Evolutionary conservation across 805 yeast genomes (phyloP).

Genomic region (Geotrichum ghanense): DNA sequence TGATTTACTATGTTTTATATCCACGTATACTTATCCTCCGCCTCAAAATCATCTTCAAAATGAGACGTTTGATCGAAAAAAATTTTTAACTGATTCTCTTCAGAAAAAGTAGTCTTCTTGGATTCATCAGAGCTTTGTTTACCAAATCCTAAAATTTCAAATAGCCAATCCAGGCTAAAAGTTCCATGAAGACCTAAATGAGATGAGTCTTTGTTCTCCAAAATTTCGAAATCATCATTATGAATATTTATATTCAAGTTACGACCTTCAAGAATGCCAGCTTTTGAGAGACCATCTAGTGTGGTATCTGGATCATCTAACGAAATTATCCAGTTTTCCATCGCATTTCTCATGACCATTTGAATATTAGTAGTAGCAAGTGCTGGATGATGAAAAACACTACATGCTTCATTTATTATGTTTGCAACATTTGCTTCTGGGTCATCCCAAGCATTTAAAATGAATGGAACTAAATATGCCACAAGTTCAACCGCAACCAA

Average conservation of each 20-base stretch:
- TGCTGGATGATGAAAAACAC: conserved; percentile 17
- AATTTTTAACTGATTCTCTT: too few relatives aligned
- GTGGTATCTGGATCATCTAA: conserved; percentile 4
- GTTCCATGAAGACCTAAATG: too few relatives aligned
- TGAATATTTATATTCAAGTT: neutral
- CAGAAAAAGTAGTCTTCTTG: too few relatives aligned
- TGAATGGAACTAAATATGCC: conserved; percentile 11
- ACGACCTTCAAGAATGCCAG: conserved; percentile 11
- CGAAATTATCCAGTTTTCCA: conserved; percentile 10
- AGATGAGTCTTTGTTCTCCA: too few relatives aligned
- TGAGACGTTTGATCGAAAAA: too few relatives aligned
- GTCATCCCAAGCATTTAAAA: conserved; percentile 14
- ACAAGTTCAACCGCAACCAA: conserved; percentile 13
- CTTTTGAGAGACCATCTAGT: conserved; percentile 9
- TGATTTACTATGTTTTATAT: too few relatives aligned
- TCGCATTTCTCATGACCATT: conserved; percentile 12
- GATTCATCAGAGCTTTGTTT: too few relatives aligned
- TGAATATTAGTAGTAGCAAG: conserved; percentile 10
- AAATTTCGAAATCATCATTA: neutral
- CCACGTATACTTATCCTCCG: too few relatives aligned
- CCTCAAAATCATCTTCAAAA: too few relatives aligned
- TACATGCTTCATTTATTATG: conserved; percentile 9
- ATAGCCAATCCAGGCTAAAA: too few relatives aligned
- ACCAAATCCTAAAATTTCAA: too few relatives aligned
- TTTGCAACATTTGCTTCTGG: conserved; percentile 8